Base-by-base conservation (phyloP, 176 grass and related monocot species). In the Lolium rigidum region DNA sequence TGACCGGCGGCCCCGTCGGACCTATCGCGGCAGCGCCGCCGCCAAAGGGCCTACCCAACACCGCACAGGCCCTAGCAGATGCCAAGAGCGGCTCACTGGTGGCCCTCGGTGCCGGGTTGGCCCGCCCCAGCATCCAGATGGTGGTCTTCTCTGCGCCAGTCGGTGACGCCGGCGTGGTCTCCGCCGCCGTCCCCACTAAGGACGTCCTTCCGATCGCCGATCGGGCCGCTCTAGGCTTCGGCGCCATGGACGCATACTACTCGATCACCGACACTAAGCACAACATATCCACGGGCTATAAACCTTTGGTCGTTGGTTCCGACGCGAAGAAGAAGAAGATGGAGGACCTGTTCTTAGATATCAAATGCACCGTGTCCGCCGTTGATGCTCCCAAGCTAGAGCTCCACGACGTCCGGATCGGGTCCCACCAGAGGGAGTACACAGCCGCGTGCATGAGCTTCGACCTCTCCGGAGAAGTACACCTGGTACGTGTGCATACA, bases 331-430 rank as follows among this genome's bases (percentile, higher is more conserved):
- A 35, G 3, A 35, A 35, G 31, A 35, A 59, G 70, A 63, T 39
- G 38, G 59, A 20, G 77, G 18, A 10, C 4, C 10, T 74, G 69
- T 85, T 85, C 77, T 76, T 82, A 18, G 2, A 1, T 1, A 78
- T 67, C 24, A 44, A 25, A 7, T 89, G 88, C 39, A 28, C 70
- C 26, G 77, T 70, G 25, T 50, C 88, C 39, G 15, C 77, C 77
- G 70, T 86, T 59, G 77, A 77, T 60, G 51, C 77, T 20, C 88
- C 88, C 50, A 24, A 77, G 70, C 50, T 89, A 41, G 83, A 70
- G 48, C 48, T 82, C 9, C 80, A 69, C 4, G 64, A 7, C n/a
- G 28, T 2, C 6, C 21, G 20, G 18, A 22, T 13, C 9, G 4
- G 62, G 25, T 31, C 24, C 12, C 62, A 15, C 62, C 62, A 14